These are phyloP conservation scores for Elsinoe necatrix DNA, from an alignment of 2,329 filamentous ascomycete genomes.

Conservation along the genomic window DNA sequence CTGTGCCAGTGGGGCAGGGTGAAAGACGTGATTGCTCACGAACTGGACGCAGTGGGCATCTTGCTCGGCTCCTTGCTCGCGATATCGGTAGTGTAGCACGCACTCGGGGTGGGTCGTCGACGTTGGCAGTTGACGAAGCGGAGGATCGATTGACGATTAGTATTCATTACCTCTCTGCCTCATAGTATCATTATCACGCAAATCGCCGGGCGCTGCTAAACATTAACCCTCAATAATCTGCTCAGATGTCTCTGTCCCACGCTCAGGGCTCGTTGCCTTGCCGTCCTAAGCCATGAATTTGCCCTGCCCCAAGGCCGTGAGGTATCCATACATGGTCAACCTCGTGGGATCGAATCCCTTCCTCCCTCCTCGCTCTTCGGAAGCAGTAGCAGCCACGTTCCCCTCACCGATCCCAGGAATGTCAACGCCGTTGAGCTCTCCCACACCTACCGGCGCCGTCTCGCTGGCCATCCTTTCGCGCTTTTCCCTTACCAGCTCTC, in stretches of 20 bases:
- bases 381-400: conserved; percentile 19
- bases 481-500: conserved; percentile 41
- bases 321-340: conserved; percentile 33
- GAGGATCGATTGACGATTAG: neutral
- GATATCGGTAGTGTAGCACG: too few species aligned
- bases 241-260: too few species aligned
- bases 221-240: neutral
- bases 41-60: too few species aligned
- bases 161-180: neutral
- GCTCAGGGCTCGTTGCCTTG: too few species aligned
- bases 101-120: too few species aligned
- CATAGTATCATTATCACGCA: neutral
- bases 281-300: conserved; percentile 23
- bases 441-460: conserved; percentile 30
- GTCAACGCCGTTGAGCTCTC: conserved; percentile 38
- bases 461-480: conserved; percentile 33
- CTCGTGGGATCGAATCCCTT: conserved; percentile 30
- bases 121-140: too few species aligned
- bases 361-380: conserved; percentile 16
- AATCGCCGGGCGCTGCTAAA: neutral
- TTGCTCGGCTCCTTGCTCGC: too few species aligned
- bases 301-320: conserved; percentile 32
- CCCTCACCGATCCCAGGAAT: conserved; percentile 26
- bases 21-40: too few species aligned
- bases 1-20: neutral